Evolutionary conservation across 176 grass and related monocot genomes (phyloP).

Genomic region (Saccharum officinarum): DNA sequence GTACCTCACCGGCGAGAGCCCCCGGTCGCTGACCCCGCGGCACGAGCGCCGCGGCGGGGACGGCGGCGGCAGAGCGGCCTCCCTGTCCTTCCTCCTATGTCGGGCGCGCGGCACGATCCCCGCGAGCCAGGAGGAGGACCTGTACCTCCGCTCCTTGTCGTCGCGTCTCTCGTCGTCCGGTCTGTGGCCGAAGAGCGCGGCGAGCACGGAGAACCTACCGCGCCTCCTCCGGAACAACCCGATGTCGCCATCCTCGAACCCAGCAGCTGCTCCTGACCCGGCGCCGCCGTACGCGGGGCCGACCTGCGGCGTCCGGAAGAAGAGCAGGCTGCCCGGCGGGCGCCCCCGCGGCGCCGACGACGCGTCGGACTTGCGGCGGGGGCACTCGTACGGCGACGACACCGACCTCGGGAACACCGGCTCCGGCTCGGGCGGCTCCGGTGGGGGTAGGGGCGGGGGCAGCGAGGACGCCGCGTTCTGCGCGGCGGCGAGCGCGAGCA

Average conservation of each 20-base stretch:
- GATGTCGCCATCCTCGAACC: slow-evolving; percentile 45
- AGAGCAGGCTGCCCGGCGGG: slow-evolving; percentile 44
- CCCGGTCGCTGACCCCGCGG: slow-evolving; percentile 39
- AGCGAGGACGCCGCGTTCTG: slow-evolving; percentile 66
- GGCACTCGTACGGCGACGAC: slow-evolving; percentile 54
- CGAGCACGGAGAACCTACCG: slow-evolving; percentile 50
- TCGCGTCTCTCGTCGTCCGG: neutral
- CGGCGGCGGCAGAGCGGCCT: neutral
- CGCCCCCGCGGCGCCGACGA: slow-evolving; percentile 15
- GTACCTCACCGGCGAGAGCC: slow-evolving; percentile 49
- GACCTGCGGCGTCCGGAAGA: slow-evolving; percentile 76
- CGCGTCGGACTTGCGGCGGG: slow-evolving; percentile 42
- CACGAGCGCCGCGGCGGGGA: slow-evolving; percentile 33
- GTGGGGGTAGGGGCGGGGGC: neutral
- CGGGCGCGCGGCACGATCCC: slow-evolving; percentile 40
- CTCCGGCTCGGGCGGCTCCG: neutral
- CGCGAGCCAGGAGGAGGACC: slow-evolving; percentile 63
- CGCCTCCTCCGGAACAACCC: slow-evolving; percentile 35
- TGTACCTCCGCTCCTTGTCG: slow-evolving; percentile 17
- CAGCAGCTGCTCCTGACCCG: neutral
- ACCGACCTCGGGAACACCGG: slow-evolving; percentile 49
- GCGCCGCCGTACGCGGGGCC: slow-evolving; percentile 38
- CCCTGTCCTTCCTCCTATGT: slow-evolving; percentile 24
- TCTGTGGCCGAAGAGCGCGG: slow-evolving; percentile 52
- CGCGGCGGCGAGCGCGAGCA: slow-evolving; percentile 63